Percentiles rank a stretch among this genome's conserved stretches.
These are phyloP conservation scores for Talaromyces thailandensis DNA, from an alignment of 495 filamentous ascomycete species.

Conservation along the genomic window DNA sequence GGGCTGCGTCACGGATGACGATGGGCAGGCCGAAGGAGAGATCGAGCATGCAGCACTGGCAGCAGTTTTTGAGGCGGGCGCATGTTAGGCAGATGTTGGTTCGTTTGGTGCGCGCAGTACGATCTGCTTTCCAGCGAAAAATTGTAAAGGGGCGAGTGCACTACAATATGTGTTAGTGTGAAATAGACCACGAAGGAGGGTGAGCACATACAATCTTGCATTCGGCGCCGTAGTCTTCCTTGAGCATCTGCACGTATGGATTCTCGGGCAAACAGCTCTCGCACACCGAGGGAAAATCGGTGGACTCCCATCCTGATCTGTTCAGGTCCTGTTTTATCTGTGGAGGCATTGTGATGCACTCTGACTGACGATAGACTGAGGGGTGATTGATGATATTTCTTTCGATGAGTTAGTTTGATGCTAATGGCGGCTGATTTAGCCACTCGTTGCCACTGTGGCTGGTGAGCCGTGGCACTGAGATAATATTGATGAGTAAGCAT, in stretches of 20 bases:
- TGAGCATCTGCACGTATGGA: conserved; percentile 97
- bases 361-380: background rate
- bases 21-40: conserved; percentile 91
- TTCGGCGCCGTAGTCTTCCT: conserved; percentile 81
- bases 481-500: conserved; percentile 2
- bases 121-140: conserved; percentile 89
- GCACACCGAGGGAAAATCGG: conserved; percentile 61
- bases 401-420: too few relatives aligned
- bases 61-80: conserved; percentile 92
- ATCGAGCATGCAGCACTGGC: conserved; percentile 98
- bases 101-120: conserved; percentile 75
- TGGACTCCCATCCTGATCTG: conserved; percentile 90
- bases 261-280: conserved; percentile 88
- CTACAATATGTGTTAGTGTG: conserved; percentile 9
- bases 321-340: conserved; percentile 95
- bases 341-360: conserved; percentile 36
- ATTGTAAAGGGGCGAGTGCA: conserved; percentile 95
- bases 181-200: background rate
- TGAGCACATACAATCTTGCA: conserved; percentile 40
- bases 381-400: background rate
- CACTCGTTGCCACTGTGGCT: conserved; percentile 10
- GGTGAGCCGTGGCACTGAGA: background rate
- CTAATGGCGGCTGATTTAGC: conserved; percentile 6
- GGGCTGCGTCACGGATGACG: conserved; percentile 86
- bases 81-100: conserved; percentile 94